Conservation (phyloP, 805 yeast species). For the Nakazawaea wickerhamii region DNA sequence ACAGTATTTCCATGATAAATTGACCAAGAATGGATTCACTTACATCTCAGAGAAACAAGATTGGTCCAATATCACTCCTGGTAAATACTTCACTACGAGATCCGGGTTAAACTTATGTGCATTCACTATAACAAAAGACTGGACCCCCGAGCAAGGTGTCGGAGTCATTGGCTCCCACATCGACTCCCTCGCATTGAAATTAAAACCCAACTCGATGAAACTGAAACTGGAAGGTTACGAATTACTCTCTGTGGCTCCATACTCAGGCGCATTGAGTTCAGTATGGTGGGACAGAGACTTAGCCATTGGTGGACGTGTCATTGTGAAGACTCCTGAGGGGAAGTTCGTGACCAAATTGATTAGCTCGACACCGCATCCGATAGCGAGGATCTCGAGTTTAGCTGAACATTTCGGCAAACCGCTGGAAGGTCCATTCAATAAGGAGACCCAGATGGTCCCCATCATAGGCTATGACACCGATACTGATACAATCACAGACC, state of each 20-base stretch:
- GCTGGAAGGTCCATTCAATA: slow-evolving; percentile 65
- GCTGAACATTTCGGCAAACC: slow-evolving; percentile 84
- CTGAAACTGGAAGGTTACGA: slow-evolving; percentile 68
- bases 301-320: slow-evolving; percentile 75
- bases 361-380: slow-evolving; percentile 58
- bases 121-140: slow-evolving; percentile 59
- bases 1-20: slow-evolving; percentile 38
- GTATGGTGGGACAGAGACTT: slow-evolving; percentile 84
- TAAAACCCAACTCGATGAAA: slow-evolving; percentile 70
- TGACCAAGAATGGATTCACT: slow-evolving; percentile 56
- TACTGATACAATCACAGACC: slow-evolving; percentile 45
- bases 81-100: slow-evolving; percentile 62
- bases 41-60: slow-evolving; percentile 58
- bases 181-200: slow-evolving; percentile 61
- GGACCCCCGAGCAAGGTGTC: slow-evolving; percentile 59
- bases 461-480: slow-evolving; percentile 50
- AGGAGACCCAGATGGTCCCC: slow-evolving; percentile 77
- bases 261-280: slow-evolving; percentile 61
- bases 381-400: slow-evolving; percentile 76
- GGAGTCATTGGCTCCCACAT: slow-evolving; percentile 71
- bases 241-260: slow-evolving; percentile 77
- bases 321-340: slow-evolving; percentile 36
- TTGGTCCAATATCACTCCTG: slow-evolving; percentile 43
- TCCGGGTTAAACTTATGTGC: slow-evolving; percentile 66
- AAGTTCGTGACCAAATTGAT: slow-evolving; percentile 39